Evolutionary conservation across 305 asterid species (phyloP), one percentile per base, ranked within the genome.

Genomic region (Euphrasia arctica): DNA sequence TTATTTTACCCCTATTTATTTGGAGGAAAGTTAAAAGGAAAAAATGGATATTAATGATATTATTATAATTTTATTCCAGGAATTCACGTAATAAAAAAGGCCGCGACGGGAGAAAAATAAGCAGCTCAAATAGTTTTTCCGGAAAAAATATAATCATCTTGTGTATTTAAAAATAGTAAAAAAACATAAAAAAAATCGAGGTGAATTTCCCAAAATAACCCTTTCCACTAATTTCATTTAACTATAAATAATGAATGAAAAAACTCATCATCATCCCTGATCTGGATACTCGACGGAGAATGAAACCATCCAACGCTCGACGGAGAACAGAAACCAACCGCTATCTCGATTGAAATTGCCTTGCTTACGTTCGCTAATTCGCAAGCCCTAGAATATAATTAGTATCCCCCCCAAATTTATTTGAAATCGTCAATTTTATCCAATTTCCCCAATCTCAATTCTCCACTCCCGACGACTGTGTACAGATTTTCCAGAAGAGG

Each of bases 1-100:
- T 65, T 27, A 12, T 12, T 14, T 54, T 66, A 62, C 63, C 51
- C 69, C 78, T 69, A 66, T 62, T 54, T 28, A 29, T 58, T 41
- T 72, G 73, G 67, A 48, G 34, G 18, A 59, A 42, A 18, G 41
- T 54, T 29, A 42, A 3, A 54, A 48, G 36, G 36, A 29, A 42
- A 18, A 11, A 22, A 41, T 8, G 47, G 60, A 22, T 34, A 32
- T 56, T 11, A n/a, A 13, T 13, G 4, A 12, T 22, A 3, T 50
- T 45, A 4, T 5, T 5, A 34, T 34, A 5, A 34, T 34, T 31
- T 5, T 6, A 34, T 34, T 32, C 36, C 36, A 32, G 36, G 27
- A 25, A 32, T 32, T 32, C 36, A 32, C 36, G 36, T 32, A 32
- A 32, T 5, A 58, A 47, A 32, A n/a, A 12, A 32, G 14, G 9